Evolutionary conservation across 192 early-diverging fungal species (phyloP).

Genomic region (Pilaira anomala): DNA sequence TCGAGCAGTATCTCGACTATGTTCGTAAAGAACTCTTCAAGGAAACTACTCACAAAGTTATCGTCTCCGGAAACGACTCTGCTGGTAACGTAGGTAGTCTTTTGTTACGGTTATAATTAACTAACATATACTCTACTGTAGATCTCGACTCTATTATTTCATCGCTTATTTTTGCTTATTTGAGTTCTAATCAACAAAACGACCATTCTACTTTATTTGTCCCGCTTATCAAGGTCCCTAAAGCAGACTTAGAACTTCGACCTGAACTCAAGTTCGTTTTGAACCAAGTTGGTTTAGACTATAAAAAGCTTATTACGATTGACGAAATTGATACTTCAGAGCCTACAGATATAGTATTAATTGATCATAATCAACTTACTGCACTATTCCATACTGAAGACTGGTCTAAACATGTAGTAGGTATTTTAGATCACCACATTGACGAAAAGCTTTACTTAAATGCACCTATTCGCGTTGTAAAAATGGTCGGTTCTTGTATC

Average conservation of each 20-base stretch:
- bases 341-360: conserved; percentile 38
- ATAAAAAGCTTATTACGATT: conserved; percentile 41
- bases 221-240: conserved; percentile 60
- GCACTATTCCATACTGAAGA: conserved; percentile 20
- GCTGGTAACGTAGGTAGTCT: conserved; percentile 46
- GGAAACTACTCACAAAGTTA: conserved; percentile 13
- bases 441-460: conserved; percentile 53
- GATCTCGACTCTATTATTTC: conserved; percentile 73
- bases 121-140: conserved; percentile 3
- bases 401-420: conserved; percentile 39
- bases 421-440: conserved; percentile 69
- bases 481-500: conserved; percentile 58
- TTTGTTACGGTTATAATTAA: background rate
- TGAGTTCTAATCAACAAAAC: conserved; percentile 26
- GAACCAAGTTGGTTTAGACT: conserved; percentile 26
- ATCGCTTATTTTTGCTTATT: conserved; percentile 52
- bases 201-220: conserved; percentile 31
- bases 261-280: conserved; percentile 61
- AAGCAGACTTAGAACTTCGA: conserved; percentile 57
- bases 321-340: conserved; percentile 35
- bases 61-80: conserved; percentile 75
- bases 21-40: background rate
- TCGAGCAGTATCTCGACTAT: conserved; percentile 11
- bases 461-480: conserved; percentile 46
- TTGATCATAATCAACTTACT: conserved; percentile 68